These are phyloP conservation scores for Hyaloscypha bicolor DNA, from an alignment of 495 filamentous ascomycete genomes.

Conservation along the genomic window DNA sequence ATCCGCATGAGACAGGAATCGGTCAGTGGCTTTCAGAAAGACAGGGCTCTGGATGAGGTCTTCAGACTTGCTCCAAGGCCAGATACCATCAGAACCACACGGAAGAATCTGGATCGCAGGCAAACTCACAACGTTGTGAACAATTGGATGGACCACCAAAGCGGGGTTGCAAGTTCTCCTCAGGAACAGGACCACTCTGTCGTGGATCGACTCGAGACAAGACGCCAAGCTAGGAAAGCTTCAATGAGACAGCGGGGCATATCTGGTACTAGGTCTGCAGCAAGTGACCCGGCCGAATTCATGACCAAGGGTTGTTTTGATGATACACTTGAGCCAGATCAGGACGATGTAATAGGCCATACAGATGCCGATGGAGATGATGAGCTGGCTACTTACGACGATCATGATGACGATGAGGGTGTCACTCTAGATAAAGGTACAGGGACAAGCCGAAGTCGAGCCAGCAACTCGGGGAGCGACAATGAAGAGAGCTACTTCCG, in stretches of 20 bases:
- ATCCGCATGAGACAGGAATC: constrained; percentile 78
- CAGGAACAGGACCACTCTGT: constrained; percentile 60
- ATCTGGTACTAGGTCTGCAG: constrained; percentile 52
- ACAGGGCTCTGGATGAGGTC: constrained; percentile 88
- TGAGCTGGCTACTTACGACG: constrained; percentile 80
- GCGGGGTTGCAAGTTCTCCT: constrained; percentile 64
- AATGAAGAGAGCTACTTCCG: constrained; percentile 32
- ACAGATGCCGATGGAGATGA: constrained; percentile 80
- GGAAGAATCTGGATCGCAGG: constrained; percentile 53
- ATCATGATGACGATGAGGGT: constrained; percentile 65
- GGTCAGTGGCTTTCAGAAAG: constrained; percentile 81
- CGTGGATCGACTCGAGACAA: constrained; percentile 59
- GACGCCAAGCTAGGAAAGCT: constrained; percentile 32
- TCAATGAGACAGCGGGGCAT: constrained; percentile 29
- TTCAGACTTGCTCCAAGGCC: constrained; percentile 63
- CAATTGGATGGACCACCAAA: constrained; percentile 80
- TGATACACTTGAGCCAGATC: constrained; percentile 36
- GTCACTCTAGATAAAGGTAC: constrained; percentile 26
- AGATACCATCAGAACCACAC: constrained; percentile 25
- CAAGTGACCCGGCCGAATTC: constrained; percentile 57
- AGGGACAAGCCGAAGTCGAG: neutral
- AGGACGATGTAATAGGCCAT: constrained; percentile 36
- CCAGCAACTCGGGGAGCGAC: constrained; percentile 30
- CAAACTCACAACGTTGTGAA: constrained; percentile 76
- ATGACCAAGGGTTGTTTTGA: constrained; percentile 43